Conservation (phyloP, 2,329 filamentous ascomycete genomes). For the Sordariomycetes sp. region DNA sequence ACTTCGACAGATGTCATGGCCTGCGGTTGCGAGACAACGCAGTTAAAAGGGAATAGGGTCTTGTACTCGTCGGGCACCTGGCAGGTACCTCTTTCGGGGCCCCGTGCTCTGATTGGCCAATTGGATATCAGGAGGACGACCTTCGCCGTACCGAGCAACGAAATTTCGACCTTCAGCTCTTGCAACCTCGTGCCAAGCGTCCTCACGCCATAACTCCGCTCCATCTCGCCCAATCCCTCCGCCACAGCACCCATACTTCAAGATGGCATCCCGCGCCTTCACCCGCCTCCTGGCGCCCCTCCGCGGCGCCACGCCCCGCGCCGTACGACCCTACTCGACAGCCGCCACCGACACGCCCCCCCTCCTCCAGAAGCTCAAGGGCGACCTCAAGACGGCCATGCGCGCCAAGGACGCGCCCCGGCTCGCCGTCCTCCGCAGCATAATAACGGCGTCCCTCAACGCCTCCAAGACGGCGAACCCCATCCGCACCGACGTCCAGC, state of each 20-base stretch:
- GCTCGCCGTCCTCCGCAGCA: constrained; percentile 52
- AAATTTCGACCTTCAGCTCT: background rate
- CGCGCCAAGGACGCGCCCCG: constrained; percentile 49
- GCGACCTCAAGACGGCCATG: constrained; percentile 54
- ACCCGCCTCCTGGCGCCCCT: background rate
- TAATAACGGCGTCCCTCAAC: constrained; percentile 61
- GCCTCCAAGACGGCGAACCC: constrained; percentile 59
- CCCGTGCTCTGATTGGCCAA: background rate
- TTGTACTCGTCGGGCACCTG: too few relatives aligned
- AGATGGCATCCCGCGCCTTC: constrained; percentile 1
- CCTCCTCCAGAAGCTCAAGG: constrained; percentile 38
- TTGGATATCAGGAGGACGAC: background rate
- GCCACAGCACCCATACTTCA: background rate
- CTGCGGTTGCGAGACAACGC: too few relatives aligned
- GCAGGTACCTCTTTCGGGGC: background rate
- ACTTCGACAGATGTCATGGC: too few relatives aligned
- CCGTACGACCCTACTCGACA: constrained; percentile 12
- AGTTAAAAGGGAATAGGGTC: too few relatives aligned
- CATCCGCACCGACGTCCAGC: constrained; percentile 56
- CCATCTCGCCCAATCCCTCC: background rate
- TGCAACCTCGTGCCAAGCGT: background rate
- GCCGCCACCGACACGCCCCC: constrained; percentile 21
- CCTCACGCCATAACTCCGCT: background rate
- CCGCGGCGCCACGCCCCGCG: background rate
- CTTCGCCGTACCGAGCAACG: background rate